A percentile compares a stretch with the other conserved stretches of the same genome.
phyloP scores from a whole-genome alignment of 2,329 filamentous ascomycete genomes.

The Monosporascus cannonballus region DNA sequence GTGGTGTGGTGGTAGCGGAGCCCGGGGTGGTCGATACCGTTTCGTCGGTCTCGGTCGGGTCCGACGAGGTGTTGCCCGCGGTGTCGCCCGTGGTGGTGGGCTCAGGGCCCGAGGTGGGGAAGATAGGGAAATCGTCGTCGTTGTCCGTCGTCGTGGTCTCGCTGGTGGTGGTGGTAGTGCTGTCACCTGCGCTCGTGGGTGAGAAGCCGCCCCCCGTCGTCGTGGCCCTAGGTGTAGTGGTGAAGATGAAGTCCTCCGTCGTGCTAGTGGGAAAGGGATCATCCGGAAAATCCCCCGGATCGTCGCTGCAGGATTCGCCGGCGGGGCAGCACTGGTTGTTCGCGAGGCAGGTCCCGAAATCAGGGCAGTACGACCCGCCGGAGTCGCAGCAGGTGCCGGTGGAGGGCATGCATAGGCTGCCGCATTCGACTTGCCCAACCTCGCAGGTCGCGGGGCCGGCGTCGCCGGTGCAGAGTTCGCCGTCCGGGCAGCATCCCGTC shows the following conservation, averaged over 20 bases:
- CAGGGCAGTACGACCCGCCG: slow-evolving; percentile 15
- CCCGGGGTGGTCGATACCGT: background rate
- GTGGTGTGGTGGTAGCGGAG: background rate
- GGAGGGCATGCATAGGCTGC: slow-evolving; percentile 16
- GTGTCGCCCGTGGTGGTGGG: background rate
- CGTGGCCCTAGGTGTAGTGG: background rate
- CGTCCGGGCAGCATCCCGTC: slow-evolving; percentile 16
- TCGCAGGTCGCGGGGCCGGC: slow-evolving; percentile 8
- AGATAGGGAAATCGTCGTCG: background rate
- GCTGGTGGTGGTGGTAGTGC: slow-evolving; percentile 2
- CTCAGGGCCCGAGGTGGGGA: background rate
- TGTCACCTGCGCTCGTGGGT: slow-evolving; percentile 8
- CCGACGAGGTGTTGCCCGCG: background rate
- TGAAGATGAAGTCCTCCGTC: no score
- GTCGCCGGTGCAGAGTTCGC: slow-evolving; percentile 11
- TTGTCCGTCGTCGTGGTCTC: background rate
- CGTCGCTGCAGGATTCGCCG: slow-evolving; percentile 8
- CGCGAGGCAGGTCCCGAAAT: slow-evolving; percentile 16
- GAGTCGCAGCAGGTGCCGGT: slow-evolving; percentile 16
- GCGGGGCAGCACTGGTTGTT: slow-evolving; percentile 12
- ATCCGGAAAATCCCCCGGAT: background rate
- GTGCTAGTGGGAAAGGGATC: no score
- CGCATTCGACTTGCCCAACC: slow-evolving; percentile 10
- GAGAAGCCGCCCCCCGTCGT: slow-evolving; percentile 1
- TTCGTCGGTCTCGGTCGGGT: background rate